Percentiles rank a stretch among this genome's conserved stretches.
Evolutionary conservation across 1,284 basidiomycete species (phyloP).

Genomic region (Apiotrichum brassicae): DNA sequence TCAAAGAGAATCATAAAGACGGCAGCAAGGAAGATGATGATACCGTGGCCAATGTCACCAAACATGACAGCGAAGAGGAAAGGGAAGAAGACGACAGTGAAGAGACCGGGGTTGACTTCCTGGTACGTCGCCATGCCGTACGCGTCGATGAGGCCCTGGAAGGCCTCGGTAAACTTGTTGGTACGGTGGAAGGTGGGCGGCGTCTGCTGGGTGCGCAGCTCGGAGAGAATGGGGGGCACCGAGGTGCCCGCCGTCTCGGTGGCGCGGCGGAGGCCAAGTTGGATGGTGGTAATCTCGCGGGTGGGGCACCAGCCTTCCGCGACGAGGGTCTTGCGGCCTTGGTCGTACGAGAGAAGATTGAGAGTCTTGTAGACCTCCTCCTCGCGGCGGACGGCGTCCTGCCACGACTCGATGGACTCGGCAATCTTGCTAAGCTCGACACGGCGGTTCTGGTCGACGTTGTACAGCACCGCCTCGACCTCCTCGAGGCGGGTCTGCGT

Average conservation of each 20-base stretch:
- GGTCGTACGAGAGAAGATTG: conserved; percentile 92
- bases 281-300: conserved; percentile 78
- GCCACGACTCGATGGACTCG: conserved; percentile 82
- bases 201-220: conserved; percentile 79
- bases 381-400: conserved; percentile 89
- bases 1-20: conserved; percentile 80
- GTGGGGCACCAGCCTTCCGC: conserved; percentile 98
- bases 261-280: conserved; percentile 83
- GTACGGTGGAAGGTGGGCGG: conserved; percentile 94
- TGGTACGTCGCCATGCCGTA: conserved; percentile 95
- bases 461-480: conserved; percentile 81
- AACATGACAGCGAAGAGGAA: conserved; percentile 99
- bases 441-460: conserved; percentile 78
- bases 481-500: conserved; percentile 88
- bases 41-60: conserved; percentile 94
- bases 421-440: conserved; percentile 80
- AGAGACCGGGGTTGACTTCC: conserved; percentile 95
- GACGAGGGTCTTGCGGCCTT: conserved; percentile 85
- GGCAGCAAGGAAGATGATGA: conserved; percentile 72
- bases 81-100: conserved; percentile 90
- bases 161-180: conserved; percentile 95
- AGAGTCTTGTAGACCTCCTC: conserved; percentile 92
- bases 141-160: conserved; percentile 96
- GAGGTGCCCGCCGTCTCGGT: conserved; percentile 91
- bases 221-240: conserved; percentile 86